Base-by-base conservation (phyloP, 2,329 filamentous ascomycete species). In the Diaporthe humulicola region DNA sequence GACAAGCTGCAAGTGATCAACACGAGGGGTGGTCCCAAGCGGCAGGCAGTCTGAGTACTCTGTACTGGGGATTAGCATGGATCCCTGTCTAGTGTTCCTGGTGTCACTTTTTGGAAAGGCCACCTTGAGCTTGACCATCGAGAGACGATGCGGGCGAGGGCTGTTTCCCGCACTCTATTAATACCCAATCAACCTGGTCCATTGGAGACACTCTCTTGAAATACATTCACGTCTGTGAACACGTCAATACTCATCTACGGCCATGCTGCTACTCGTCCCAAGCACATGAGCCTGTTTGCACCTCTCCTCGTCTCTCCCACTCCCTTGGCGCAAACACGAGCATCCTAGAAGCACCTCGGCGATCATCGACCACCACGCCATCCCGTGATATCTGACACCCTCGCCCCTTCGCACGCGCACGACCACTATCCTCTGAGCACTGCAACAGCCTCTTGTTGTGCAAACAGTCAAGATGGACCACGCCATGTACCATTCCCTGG, bases 401-500 rank as follows among this genome's bases (percentile, higher is more conserved):
- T 48, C 25, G 25, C 5, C 19, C 48, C 42, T 52, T 22, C 58
- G 19, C 45, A 36, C 40, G 14, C 67, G n/a, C 45, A 30, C 48
- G 22, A 45, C 19, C 22, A 30, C 17, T 33, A 14, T n/a, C 52
- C 22, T 25, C 22, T 28, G 6, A 72, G 19, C 28, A 22, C 45
- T 33, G 14, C 33, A 33, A 42, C 45, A 19, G 54, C 17, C 36
- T 48, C 42, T 17, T 17, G 28, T 45, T 48, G 66, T 54, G 58
- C 57, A 71, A 50, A 36, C 56, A 12, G 33, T 36, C 75, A 76
- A 19, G 19, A 76, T 76, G 75, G 87, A 89, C 78, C 86, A 88
- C 80, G 81, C 85, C 78, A 86, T 86, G 83, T 90, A 88, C 80
- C 87, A 89, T 79, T 81, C 87, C 79, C 84, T 89, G 66, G 88